Evolutionary conservation across 176 grass and related monocot genomes (phyloP).

Genomic region (Otatea glauca): DNA sequence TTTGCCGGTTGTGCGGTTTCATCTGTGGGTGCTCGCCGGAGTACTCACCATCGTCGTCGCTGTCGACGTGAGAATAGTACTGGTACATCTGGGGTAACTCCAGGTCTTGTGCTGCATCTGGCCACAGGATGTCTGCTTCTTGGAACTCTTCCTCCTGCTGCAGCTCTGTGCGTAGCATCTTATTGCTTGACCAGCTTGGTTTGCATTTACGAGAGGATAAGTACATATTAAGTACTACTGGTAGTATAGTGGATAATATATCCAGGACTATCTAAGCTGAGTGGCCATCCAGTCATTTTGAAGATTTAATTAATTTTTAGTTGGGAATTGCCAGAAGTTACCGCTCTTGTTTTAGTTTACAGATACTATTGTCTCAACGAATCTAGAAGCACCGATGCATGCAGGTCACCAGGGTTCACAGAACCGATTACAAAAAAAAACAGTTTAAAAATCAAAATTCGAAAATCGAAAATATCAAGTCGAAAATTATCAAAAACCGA

Average conservation of each 20-base stretch:
- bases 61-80: not conserved
- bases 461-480: too few species aligned
- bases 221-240: slow-evolving; percentile 4
- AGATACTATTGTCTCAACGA: slow-evolving; percentile 6
- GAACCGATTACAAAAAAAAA: too few species aligned
- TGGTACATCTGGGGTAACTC: not conserved
- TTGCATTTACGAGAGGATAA: slow-evolving; percentile 42
- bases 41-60: not conserved
- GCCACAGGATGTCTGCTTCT: slow-evolving; percentile 57
- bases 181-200: not conserved
- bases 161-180: slow-evolving; percentile 12
- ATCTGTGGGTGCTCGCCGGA: not conserved
- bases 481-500: too few species aligned
- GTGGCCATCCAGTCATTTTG: slow-evolving; percentile 7
- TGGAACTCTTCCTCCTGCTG: slow-evolving; percentile 42
- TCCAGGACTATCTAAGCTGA: not conserved
- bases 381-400: not conserved
- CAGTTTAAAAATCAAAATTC: too few species aligned
- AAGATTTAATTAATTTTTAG: slow-evolving; percentile 12
- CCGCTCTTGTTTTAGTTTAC: not conserved
- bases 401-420: not conserved
- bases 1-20: not conserved
- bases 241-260: too few species aligned
- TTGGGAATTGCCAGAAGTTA: not conserved
- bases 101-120: slow-evolving; percentile 23